Base-by-base conservation (phyloP, 2,329 filamentous ascomycete species). In the Byssothecium circinans region DNA sequence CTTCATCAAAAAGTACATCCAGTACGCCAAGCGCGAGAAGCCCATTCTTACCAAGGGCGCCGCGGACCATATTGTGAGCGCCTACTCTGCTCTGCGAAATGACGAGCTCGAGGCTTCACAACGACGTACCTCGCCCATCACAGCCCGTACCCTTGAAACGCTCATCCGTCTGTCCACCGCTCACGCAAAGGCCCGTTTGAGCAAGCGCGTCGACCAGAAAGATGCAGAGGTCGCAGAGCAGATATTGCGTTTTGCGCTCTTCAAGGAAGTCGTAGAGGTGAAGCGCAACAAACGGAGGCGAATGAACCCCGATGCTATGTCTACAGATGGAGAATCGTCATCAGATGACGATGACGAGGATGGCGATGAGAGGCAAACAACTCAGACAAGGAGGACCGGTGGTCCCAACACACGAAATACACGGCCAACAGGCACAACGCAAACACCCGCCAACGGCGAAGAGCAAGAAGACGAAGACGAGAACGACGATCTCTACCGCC, bases 1-100 rank as follows among this genome's bases (percentile, higher is more conserved):
- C 0, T 99, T 99, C 74, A 91, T 99, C 78, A 99, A 99, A 77
- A 99, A 99, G 75, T 99, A 96, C 72, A 95, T 99, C 37, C 94
- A 99, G 68, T 99, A 99, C 71, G 91, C 94, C 56, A 99, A 99
- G 77, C 88, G 83, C 29, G 81, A 94, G 66, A 95, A 91, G 80
- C 94, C 94, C 0, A 78, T 95, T 33, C 77, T 99, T 52, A 96
- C 91, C 0, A 90, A 94, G 66, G 90, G 90, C 36, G 92, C 94
- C 5, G 89, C 91, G 10, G 90, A 96, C 60, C 89, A 95, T 54
- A 95, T 99, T 64, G 86, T 91, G 30, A 83, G 89, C 25, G 88
- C 91, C 14, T 99, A 97, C 69, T 94, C 95, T 29, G 88, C 89
- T 8, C 80, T 99, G 17, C 85, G 94, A 57, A 99, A 99, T 68